Evolutionary conservation across 2,329 filamentous ascomycete genomes (phyloP), one percentile per base, ranked within the genome.

Genomic region (Pezicula radicicola): DNA sequence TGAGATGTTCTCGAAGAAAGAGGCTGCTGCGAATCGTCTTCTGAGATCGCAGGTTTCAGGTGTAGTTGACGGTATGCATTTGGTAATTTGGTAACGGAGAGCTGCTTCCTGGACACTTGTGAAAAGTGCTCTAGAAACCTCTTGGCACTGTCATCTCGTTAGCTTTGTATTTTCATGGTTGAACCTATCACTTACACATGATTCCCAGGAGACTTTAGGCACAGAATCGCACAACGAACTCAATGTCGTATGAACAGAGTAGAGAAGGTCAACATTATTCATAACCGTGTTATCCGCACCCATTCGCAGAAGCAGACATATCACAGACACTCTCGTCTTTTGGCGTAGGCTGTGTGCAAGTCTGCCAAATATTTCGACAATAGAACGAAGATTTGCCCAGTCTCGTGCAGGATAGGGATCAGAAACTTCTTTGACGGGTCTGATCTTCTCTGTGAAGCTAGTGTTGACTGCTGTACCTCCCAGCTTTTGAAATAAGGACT

Each of bases 11-110:
- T 75, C 65, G 54, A 89, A 80, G 56, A 89, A 74, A 57, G 83
- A 85, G 1, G 79, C 77, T 5, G 86, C 71, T 3, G 89, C 87
- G 7, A 94, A 74, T 33, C 85, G 75, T 10, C 86, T 78, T 30
- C 85, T 79, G 27, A 93, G 72, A 35, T 85, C 79, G 55, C 86
- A 79, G 1, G 80, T 67, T 33, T 71, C 68, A 15, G 72, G 60
- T 3, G 72, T 76, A 6, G 71, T 73, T 9, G 78, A 70, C 0
- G 87, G 82, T 15, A 93, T 75, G 41, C 77, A 75, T 16, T 76
- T 69, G 10, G 91, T 71, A 4, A 85, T 72, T 42, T 81, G 78
- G 50, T 77, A 74, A 49, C 83, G 80, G 2, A 89, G 70, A 10
- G 73, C 62, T 2, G 75, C 67, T 56, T 77, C 74, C 27, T 66